A percentile compares a stretch with the other conserved stretches of the same genome.
phyloP scores from a whole-genome alignment of 306 rosid genomes.

The Carpinus fangiana region DNA sequence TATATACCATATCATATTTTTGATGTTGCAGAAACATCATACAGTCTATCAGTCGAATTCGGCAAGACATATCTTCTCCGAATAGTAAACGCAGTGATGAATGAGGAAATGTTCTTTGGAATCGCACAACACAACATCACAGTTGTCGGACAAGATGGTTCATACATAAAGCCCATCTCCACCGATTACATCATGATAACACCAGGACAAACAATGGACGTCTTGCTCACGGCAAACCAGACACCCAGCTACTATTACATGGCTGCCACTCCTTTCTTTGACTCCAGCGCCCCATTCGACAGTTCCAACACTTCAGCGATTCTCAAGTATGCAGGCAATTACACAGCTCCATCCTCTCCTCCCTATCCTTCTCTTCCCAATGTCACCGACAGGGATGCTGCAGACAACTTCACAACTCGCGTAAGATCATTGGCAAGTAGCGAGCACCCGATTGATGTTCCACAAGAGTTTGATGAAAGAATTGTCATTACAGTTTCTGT shows the following conservation, averaged over 20 bases:
- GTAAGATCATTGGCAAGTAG: conserved; percentile 34
- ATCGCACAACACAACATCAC: conserved; percentile 42
- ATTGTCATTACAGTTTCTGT: conserved; percentile 33
- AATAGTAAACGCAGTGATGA: conserved; percentile 33
- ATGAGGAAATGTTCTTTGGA: conserved; percentile 41
- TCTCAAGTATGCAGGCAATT: conserved; percentile 27
- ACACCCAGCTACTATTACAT: conserved; percentile 28
- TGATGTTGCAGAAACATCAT: conserved; percentile 34
- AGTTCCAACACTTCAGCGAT: conserved; percentile 29
- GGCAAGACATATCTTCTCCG: conserved; percentile 15
- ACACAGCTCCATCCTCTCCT: conserved; percentile 7
- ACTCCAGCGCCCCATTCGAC: not conserved
- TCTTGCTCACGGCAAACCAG: conserved; percentile 38
- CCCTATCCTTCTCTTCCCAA: conserved; percentile 29
- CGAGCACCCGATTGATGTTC: conserved; percentile 33
- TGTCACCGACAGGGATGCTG: conserved; percentile 7
- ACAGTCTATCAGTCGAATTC: conserved; percentile 9
- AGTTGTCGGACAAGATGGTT: conserved; percentile 36
- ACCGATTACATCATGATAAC: conserved; percentile 35
- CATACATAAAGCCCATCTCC: conserved; percentile 39
- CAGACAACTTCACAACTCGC: conserved; percentile 16
- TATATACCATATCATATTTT: not conserved
- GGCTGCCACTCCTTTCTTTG: conserved; percentile 30
- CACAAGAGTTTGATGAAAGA: conserved; percentile 14
- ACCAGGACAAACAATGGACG: conserved; percentile 57